Evolutionary conservation across 768 basidiomycete species (phyloP).

Genomic region (Pisolithus orientalis): DNA sequence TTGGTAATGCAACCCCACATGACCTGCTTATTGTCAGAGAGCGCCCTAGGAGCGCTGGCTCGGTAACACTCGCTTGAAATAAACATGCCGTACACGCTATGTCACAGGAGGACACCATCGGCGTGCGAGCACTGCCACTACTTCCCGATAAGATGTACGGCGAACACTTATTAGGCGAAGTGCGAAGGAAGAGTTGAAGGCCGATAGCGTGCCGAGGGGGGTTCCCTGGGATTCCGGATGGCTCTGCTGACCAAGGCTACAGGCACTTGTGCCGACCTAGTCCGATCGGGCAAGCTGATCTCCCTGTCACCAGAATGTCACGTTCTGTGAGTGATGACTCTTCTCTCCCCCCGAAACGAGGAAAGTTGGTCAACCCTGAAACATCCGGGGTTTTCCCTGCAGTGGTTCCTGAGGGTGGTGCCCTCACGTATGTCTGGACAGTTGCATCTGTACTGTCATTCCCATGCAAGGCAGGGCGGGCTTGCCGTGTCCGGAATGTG

Average conservation of each 20-base stretch:
- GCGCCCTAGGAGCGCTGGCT: background rate
- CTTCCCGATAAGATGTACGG: no score
- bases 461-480: background rate
- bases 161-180: no score
- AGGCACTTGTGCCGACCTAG: background rate
- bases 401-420: background rate
- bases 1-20: slow-evolving; percentile 3
- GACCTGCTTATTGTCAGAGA: background rate
- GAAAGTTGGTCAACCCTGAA: background rate
- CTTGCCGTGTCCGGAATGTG: background rate
- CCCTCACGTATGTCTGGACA: background rate
- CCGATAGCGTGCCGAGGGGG: background rate
- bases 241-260: background rate
- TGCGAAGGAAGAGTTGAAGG: no score
- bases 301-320: background rate
- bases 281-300: background rate
- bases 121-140: background rate
- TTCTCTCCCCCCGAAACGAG: background rate
- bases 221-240: background rate
- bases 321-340: background rate
- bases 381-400: background rate
- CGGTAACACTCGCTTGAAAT: no score
- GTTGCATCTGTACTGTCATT: background rate
- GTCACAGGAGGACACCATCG: background rate
- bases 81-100: no score